Conservation (phyloP, 1,139 yeast species). For the Pichia sp. region DNA sequence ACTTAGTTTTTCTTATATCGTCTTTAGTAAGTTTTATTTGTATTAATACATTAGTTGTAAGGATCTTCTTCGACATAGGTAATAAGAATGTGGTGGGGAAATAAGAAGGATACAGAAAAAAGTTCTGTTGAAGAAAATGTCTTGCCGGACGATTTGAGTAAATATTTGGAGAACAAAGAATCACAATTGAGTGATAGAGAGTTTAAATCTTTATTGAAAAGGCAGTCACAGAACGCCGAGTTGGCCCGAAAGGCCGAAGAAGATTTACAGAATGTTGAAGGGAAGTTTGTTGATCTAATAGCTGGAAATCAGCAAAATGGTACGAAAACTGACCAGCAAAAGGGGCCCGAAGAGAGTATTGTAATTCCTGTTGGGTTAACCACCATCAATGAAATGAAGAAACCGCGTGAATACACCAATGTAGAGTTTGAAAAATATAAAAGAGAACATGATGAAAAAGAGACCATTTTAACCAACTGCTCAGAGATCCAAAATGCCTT, state of each 20-base stretch:
- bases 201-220: constrained; percentile 17
- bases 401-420: constrained; percentile 9
- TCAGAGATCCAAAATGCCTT: constrained; percentile 24
- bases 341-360: neutral
- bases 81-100: neutral
- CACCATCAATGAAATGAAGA: constrained; percentile 4
- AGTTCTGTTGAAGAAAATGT: neutral
- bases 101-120: neutral
- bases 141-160: constrained; percentile 19
- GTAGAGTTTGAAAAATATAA: constrained; percentile 18
- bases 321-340: neutral
- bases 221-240: constrained; percentile 11
- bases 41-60: no score
- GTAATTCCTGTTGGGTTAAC: constrained; percentile 5
- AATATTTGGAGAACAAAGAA: constrained; percentile 18
- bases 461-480: constrained; percentile 24
- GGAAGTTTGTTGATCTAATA: neutral
- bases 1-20: no score
- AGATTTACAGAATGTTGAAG: neutral
- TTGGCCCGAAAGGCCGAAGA: constrained; percentile 3
- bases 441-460: constrained; percentile 20
- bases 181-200: constrained; percentile 24
- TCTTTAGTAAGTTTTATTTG: no score
- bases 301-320: neutral
- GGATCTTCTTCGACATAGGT: no score